Evolutionary conservation across 208 protist species (phyloP), one percentile per base, ranked within the genome.

Genomic region (Trypanosomatidae sp.): DNA sequence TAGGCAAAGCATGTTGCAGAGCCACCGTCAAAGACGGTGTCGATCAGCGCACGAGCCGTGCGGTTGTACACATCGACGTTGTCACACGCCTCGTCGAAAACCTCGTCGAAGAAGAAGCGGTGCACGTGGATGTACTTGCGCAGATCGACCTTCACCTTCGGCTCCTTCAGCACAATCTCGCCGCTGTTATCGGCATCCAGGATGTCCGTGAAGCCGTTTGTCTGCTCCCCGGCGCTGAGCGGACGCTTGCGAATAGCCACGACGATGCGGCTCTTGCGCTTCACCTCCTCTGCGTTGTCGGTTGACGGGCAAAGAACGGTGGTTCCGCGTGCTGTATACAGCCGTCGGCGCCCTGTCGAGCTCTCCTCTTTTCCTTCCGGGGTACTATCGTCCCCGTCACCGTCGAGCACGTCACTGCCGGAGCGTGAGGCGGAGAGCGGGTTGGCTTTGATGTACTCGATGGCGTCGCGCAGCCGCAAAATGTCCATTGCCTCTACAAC

Each of bases 101-200:
- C 97, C 70, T 98, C 88, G 77, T 99, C 98, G 77, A 99, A 99
- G 66, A 86, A 83, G 76, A 99, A 99, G 50, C 91, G 91, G 71
- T 99, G 98, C 62, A 95, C 89, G 73, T 99, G 95, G 47, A 94
- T 99, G 81, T 98, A 99, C 77, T 97, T 96, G 53, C 89, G 92
- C 52, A 99, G 72, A 81, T 99, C 98, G 7, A 99, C 93, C 77
- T 97, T 96, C 56, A 97, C 86, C 69, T 97, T 97, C 30, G 92
- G 88, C 72, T 97, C 94, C 55, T 84, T 79, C 47, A 97, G 79
- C 39, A 88, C 83, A 70, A 97, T 89, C 49, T 85, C 85, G 62
- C 79, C 77, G 5, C 39, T 64, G 69, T 93, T 95, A 66, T 95
- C 81, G 47, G 82, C 68, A 17, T 93, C 90, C 79, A 90, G 90